These are phyloP conservation scores for Lotus japonicus DNA, from an alignment of 306 rosid species.

Conservation along the genomic window DNA sequence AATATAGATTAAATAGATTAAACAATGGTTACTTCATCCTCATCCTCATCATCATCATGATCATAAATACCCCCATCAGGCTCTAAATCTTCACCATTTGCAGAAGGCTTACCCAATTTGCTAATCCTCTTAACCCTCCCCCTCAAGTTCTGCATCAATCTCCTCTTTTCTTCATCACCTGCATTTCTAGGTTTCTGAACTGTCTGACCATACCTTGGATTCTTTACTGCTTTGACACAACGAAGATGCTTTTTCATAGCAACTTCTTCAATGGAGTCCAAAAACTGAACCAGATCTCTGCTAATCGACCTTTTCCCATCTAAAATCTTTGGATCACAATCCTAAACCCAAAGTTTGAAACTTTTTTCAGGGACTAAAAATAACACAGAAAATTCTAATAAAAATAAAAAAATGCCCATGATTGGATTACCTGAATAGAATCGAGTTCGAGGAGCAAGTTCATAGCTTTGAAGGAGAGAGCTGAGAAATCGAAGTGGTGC, in stretches of 20 bases:
- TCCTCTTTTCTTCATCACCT: conserved; percentile 38
- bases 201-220: conserved; percentile 35
- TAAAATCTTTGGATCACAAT: conserved; percentile 54
- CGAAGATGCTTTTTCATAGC: conserved; percentile 39
- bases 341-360: conserved; percentile 27
- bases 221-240: conserved; percentile 36
- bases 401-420: not conserved
- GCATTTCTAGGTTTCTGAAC: conserved; percentile 28
- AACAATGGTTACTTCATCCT: too few species aligned
- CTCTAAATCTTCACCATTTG: too few species aligned
- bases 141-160: conserved; percentile 49
- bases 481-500: conserved; percentile 40
- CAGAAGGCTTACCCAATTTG: too few species aligned
- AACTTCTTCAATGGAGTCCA: conserved; percentile 59
- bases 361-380: not conserved
- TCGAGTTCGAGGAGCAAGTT: conserved; percentile 72
- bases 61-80: too few species aligned
- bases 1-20: too few species aligned
- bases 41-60: too few species aligned
- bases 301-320: conserved; percentile 60
- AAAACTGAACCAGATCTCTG: conserved; percentile 59
- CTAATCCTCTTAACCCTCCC: too few species aligned
- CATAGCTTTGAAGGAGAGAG: conserved; percentile 44
- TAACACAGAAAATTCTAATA: not conserved
- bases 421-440: conserved; percentile 53